Evolutionary conservation across 371 early-diverging fungal species (phyloP), one percentile per base, ranked within the genome.

Genomic region (Mucor velutinosus): DNA sequence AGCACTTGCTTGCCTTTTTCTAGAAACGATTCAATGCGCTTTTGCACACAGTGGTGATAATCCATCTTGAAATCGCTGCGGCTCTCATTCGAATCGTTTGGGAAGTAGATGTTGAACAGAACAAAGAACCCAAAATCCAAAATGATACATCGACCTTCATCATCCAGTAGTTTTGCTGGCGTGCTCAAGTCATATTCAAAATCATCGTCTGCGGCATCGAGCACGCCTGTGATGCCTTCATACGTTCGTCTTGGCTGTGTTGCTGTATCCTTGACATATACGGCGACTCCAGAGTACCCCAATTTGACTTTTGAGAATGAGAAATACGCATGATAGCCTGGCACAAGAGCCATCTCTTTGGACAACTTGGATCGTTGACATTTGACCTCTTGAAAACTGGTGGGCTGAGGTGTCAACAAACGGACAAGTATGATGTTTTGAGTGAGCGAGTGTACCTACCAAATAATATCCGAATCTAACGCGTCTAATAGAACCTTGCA

Each of bases 91-190:
- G 82, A 78, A 19, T 86, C 88, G 65, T 90, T 86, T 0, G 95
- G 95, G 62, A 93, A 92, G 62, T 96, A 95, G 19, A 91, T 78
- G 66, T 95, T 95, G 71, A 95, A 82, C 11, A 96, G 73, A 14
- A 92, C 85, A 83, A 94, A 93, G n/a, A 81, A 70, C 0, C 80
- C 80, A 72, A 94, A 93, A 59, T 94, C 93, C n/a, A 94, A 82
- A n/a, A 94, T 78, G 5, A 95, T 63, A 17, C 89, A 87, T 0
- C 97, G 87, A 0, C 95, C 97, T 74, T 96, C 94, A 4, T 76
- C 78, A 64, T 93, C 92, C 49, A 94, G 70, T 39, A 72, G 80
- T 15, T 75, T 66, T 11, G 91, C 75, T 32, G 87, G 86, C 2
- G 74, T 81, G 3, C 27, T 27, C 4, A 77, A 71, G 4, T 35